A percentile compares a stretch with the other conserved stretches of the same genome.
These are phyloP conservation scores for Phytophthora multivora DNA, from an alignment of 352 stramenopile species.

Conservation along the genomic window DNA sequence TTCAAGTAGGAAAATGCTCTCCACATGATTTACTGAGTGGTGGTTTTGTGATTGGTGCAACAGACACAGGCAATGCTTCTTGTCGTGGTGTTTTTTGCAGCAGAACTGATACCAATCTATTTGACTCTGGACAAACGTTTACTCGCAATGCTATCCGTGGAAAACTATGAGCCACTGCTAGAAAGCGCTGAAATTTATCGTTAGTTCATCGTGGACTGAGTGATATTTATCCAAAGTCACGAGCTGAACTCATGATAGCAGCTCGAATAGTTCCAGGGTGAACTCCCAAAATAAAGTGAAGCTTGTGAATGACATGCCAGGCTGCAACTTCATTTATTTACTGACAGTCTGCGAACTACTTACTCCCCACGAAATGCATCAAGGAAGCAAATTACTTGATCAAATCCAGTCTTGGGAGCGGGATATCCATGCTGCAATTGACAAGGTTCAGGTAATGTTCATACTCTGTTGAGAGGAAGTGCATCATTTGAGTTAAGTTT, in stretches of 20 bases:
- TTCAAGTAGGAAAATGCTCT: neutral
- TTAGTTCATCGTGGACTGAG: slow-evolving; percentile 15
- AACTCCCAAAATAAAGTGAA: slow-evolving; percentile 30
- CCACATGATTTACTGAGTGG: neutral
- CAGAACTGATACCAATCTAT: slow-evolving; percentile 83
- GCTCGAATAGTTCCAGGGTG: neutral
- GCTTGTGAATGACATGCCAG: slow-evolving; percentile 14
- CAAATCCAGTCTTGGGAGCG: slow-evolving; percentile 10
- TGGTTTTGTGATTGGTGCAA: slow-evolving; percentile 1
- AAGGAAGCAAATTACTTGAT: slow-evolving; percentile 2
- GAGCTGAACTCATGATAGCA: slow-evolving; percentile 2
- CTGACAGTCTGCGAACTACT: neutral
- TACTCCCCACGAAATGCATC: slow-evolving; percentile 7
- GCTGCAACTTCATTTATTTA: neutral
- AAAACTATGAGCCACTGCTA: slow-evolving; percentile 78
- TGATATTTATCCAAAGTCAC: slow-evolving; percentile 26
- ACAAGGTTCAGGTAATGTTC: slow-evolving; percentile 26
- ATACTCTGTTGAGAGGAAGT: too few relatives aligned
- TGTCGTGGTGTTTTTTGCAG: slow-evolving; percentile 78
- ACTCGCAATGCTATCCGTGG: slow-evolving; percentile 79
- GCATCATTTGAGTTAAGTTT: neutral
- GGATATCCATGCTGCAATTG: slow-evolving; percentile 15
- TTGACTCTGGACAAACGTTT: slow-evolving; percentile 75
- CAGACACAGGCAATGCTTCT: slow-evolving; percentile 85
- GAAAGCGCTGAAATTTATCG: slow-evolving; percentile 66